Conservation (phyloP, 306 rosid genomes). For the Malus sieversii region DNA sequence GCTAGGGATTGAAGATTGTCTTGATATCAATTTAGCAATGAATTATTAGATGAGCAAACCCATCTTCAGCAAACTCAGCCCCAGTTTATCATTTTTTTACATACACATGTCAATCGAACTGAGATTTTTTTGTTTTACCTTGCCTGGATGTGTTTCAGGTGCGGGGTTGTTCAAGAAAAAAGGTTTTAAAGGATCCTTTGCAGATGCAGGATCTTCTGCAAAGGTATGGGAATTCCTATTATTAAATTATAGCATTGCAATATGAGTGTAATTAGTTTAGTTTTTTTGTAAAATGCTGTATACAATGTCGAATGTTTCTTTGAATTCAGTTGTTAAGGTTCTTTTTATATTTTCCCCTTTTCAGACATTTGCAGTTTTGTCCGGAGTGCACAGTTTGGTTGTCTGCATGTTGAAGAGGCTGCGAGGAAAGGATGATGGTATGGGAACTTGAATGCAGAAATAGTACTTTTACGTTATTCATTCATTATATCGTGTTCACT, state of each 20-base stretch:
- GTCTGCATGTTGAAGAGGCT: conserved; percentile 83
- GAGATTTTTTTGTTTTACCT: background rate
- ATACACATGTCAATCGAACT: background rate
- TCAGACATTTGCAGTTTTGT: conserved; percentile 95
- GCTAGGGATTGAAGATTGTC: background rate
- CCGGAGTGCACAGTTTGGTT: conserved; percentile 97
- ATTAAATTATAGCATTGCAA: background rate
- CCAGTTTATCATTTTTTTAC: background rate
- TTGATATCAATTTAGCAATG: background rate
- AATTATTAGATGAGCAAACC: background rate
- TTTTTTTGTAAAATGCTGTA: background rate
- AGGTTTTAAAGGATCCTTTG: conserved; percentile 89
- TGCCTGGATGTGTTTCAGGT: conserved; percentile 41
- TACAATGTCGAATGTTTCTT: background rate
- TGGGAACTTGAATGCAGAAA: conserved; percentile 7
- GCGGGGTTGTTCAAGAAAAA: conserved; percentile 81
- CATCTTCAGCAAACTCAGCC: background rate
- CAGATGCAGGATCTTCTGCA: conserved; percentile 79
- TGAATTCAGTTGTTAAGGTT: background rate
- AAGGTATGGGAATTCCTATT: conserved; percentile 43
- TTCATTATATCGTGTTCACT: conserved; percentile 2
- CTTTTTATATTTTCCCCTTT: background rate
- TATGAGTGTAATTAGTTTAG: background rate
- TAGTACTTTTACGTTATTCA: background rate
- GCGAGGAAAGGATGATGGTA: conserved; percentile 97